These are phyloP conservation scores for Cladosporium oxysporum DNA, from an alignment of 2,329 filamentous ascomycete species.

Conservation along the genomic window DNA sequence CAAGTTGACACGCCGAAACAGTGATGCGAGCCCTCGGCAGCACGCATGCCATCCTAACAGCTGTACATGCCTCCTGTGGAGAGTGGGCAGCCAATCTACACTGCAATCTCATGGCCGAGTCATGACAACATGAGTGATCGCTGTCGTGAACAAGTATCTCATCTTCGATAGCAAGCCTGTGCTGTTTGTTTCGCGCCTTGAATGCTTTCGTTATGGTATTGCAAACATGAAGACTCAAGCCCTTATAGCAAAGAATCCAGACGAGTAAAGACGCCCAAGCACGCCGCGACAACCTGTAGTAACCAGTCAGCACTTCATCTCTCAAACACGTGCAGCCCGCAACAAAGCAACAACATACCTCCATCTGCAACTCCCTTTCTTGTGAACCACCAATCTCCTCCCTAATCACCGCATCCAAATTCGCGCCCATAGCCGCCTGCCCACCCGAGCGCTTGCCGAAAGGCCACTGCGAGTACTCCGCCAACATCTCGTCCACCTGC, in stretches of 20 bases:
- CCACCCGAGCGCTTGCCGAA: conserved; percentile 80
- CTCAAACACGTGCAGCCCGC: not conserved
- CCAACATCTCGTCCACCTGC: conserved; percentile 92
- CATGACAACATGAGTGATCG: not conserved
- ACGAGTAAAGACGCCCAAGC: conserved; percentile 94
- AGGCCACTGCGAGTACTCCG: conserved; percentile 96
- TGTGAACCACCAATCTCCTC: conserved; percentile 86
- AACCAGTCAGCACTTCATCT: conserved; percentile 29
- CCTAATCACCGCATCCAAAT: conserved; percentile 80
- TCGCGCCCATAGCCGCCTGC: conserved; percentile 83
- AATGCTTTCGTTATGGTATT: not conserved
- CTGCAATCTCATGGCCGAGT: not conserved
- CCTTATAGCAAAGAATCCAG: conserved; percentile 90
- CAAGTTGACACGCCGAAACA: not conserved
- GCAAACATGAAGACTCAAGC: not conserved
- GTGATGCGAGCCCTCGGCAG: not conserved
- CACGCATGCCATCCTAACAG: not conserved
- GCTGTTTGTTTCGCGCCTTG: not conserved
- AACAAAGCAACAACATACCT: conserved; percentile 58
- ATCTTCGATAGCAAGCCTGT: not conserved
- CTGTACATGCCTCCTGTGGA: not conserved
- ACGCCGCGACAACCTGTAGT: conserved; percentile 77
- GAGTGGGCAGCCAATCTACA: not conserved
- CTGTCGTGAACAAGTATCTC: not conserved
- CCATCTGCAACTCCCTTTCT: conserved; percentile 93